These are phyloP conservation scores for Kodamaea sp. DNA, from an alignment of 1,139 yeast genomes.

Conservation along the genomic window DNA sequence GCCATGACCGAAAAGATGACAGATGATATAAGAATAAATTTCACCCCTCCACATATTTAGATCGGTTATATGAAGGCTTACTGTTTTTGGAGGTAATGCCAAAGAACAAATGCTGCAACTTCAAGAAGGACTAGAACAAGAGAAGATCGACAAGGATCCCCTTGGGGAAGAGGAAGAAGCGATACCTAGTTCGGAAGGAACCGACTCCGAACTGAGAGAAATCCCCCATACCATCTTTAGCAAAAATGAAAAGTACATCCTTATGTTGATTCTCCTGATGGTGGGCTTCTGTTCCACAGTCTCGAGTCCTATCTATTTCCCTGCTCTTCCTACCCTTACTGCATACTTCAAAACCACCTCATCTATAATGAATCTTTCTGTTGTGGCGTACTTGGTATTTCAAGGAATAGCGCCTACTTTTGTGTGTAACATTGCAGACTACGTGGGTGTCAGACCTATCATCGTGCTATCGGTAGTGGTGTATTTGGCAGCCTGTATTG, in stretches of 20 bases:
- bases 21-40: too few relatives aligned
- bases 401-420: constrained; percentile 57
- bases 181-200: too few relatives aligned
- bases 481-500: constrained; percentile 59
- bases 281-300: constrained; percentile 44
- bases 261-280: constrained; percentile 29
- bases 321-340: constrained; percentile 41
- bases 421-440: constrained; percentile 66
- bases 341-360: constrained; percentile 25
- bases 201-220: neutral
- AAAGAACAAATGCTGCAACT: too few relatives aligned
- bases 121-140: too few relatives aligned
- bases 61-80: too few relatives aligned
- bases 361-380: constrained; percentile 33
- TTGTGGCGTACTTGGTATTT: constrained; percentile 38
- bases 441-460: constrained; percentile 69
- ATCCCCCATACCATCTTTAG: constrained; percentile 18
- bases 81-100: too few relatives aligned
- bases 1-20: too few relatives aligned
- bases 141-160: too few relatives aligned
- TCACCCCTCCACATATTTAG: too few relatives aligned
- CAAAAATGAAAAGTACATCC: constrained; percentile 13
- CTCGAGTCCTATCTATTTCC: constrained; percentile 43
- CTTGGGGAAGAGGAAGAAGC: too few relatives aligned
- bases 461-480: constrained; percentile 52